Evolutionary conservation across 768 basidiomycete genomes (phyloP), one percentile per base, ranked within the genome.

Genomic region (Psilocybe tampanensis): DNA sequence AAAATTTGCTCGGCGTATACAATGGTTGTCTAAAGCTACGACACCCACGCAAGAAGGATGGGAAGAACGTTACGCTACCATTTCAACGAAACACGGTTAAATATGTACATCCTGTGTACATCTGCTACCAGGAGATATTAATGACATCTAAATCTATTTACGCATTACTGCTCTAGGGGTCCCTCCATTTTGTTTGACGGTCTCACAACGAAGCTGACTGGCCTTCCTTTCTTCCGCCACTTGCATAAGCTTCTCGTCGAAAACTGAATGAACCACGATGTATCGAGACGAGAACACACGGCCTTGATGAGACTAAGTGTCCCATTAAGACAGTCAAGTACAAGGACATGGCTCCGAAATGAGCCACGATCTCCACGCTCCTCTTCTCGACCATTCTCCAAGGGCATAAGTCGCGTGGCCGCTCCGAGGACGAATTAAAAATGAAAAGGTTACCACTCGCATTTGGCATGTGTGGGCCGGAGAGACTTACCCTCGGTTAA

Each of bases 21-120:
- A 63, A 13, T 83, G 78, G 80, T 64, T 84, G 11, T 66, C 72
- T 19, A 68, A 74, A 55, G 66, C 77, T 39, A 39, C n/a, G 21
- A 67, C 74, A 52, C 67, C 70, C 22, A 53, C 56, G 8, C 59
- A 71, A 18, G 71, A 62, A 3, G 70, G 74, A 23, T 83, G 83
- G 82, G 77, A 79, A 67, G 73, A 77, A 24, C 65, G 73, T 47
- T 83, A 83, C 67, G 55, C 62, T 49, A 58, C 50, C 26, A 61
- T 69, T 44, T 58, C 55, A 32, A 51, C 54, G 47, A 54, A 50
- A 26, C 47, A 49, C 41, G 24, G 36, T 15, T 21, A 45, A 41
- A 45, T 29, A 22, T n/a, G n/a, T 19, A 41, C 6, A 22, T 15
- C 42, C 17, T 11, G 22, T 41, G 24, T 8, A 24, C 4, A 6